These are phyloP conservation scores for Hypoxylon sp. DNA, from an alignment of 2,329 filamentous ascomycete species.

Conservation along the genomic window DNA sequence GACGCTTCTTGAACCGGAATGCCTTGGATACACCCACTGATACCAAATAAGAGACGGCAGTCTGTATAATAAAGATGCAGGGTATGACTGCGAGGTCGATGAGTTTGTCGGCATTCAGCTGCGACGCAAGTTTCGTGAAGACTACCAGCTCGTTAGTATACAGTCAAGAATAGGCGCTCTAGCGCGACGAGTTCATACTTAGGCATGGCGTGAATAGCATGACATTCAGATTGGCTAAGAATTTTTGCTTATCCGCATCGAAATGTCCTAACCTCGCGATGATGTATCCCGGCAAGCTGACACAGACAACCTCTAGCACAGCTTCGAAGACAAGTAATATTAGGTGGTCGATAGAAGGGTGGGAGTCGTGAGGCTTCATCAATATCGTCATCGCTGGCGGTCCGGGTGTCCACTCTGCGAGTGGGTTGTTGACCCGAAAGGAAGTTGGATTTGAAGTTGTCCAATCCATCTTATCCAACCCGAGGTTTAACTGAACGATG, in stretches of 20 bases:
- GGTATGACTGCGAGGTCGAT: conserved; percentile 93
- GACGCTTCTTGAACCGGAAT: conserved; percentile 86
- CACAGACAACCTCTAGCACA: conserved; percentile 72
- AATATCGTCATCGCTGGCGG: conserved; percentile 60
- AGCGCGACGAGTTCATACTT: conserved; percentile 69
- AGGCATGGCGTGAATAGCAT: conserved; percentile 97
- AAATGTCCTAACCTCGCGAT: conserved; percentile 92
- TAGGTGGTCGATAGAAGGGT: conserved; percentile 78
- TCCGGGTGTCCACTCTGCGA: conserved; percentile 51
- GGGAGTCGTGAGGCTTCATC: conserved; percentile 64
- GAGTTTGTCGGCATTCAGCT: conserved; percentile 92
- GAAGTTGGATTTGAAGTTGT: conserved; percentile 61
- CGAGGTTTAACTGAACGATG: neutral
- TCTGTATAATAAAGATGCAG: conserved; percentile 92
- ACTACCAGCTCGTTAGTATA: conserved; percentile 67
- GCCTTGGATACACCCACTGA: conserved; percentile 78
- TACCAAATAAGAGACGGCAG: conserved; percentile 85
- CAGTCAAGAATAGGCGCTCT: neutral
- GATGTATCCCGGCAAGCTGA: conserved; percentile 94
- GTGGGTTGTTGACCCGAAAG: conserved; percentile 58
- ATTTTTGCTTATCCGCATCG: conserved; percentile 95
- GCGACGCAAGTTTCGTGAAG: conserved; percentile 96
- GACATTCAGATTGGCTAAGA: conserved; percentile 95
- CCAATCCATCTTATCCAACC: conserved; percentile 52
- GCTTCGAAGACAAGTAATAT: conserved; percentile 92